phyloP scores from a whole-genome alignment of 2,329 filamentous ascomycete genomes.

The Aspergillus japonicus region DNA sequence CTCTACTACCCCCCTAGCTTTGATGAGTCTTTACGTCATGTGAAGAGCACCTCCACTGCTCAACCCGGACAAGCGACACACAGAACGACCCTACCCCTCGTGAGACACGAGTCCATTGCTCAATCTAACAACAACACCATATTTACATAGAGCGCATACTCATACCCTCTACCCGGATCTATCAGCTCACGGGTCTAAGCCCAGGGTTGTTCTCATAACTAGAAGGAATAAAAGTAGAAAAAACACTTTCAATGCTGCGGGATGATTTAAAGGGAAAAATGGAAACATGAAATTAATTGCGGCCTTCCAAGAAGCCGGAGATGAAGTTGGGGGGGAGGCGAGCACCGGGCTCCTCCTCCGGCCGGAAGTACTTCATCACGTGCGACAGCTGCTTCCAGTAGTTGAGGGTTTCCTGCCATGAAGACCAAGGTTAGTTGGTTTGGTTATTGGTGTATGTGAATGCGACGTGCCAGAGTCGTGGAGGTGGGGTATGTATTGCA shows the following conservation, averaged over 20 bases:
- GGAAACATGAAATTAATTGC: constrained; percentile 40
- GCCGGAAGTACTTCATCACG: constrained; percentile 94
- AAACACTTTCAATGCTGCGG: constrained; percentile 21
- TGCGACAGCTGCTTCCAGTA: constrained; percentile 98
- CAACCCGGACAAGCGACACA: neutral
- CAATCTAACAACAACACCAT: constrained; percentile 32
- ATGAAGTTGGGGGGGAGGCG: constrained; percentile 88
- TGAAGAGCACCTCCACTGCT: neutral
- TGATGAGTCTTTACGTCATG: neutral
- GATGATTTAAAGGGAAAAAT: constrained; percentile 19
- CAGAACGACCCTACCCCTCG: neutral
- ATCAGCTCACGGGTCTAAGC: constrained; percentile 2
- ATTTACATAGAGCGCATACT: constrained; percentile 30
- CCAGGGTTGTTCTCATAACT: neutral
- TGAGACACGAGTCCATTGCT: constrained; percentile 19
- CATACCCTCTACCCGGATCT: constrained; percentile 29
- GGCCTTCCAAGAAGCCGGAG: constrained; percentile 88
- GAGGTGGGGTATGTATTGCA: neutral
- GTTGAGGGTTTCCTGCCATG: constrained; percentile 85
- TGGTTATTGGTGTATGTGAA: neutral
- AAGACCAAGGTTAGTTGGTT: constrained; percentile 1
- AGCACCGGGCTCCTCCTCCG: constrained; percentile 74
- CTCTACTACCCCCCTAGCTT: neutral
- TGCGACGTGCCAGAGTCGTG: neutral
- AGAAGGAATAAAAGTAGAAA: neutral